These are phyloP conservation scores for Dendrobium officinale DNA, from an alignment of 106 monocot genomes.

Conservation along the genomic window DNA sequence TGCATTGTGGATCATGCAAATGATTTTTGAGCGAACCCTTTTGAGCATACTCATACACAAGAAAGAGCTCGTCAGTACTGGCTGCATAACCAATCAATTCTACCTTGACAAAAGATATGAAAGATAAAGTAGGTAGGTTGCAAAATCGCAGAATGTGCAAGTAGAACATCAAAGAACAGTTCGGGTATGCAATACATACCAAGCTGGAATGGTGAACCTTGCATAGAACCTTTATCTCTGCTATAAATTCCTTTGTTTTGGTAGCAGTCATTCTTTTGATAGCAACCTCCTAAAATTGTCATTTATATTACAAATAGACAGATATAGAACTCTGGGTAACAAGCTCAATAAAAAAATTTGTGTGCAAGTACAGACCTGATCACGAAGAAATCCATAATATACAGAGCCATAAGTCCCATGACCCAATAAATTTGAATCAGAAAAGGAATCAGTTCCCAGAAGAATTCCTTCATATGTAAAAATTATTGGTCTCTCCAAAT, in stretches of 20 bases:
- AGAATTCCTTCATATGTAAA: slow-evolving; percentile 80
- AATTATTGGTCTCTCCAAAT: slow-evolving; percentile 84
- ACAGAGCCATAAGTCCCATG: slow-evolving; percentile 96
- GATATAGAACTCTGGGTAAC: background rate
- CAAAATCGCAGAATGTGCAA: background rate
- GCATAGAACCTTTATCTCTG: slow-evolving; percentile 93
- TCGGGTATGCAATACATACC: slow-evolving; percentile 32
- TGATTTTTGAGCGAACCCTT: slow-evolving; percentile 89
- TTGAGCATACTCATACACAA: slow-evolving; percentile 96
- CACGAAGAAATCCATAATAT: slow-evolving; percentile 84
- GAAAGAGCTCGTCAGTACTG: slow-evolving; percentile 73
- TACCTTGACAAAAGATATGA: slow-evolving; percentile 86
- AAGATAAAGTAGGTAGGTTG: slow-evolving; percentile 12
- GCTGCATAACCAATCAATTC: slow-evolving; percentile 99
- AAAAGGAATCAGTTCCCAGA: slow-evolving; percentile 67
- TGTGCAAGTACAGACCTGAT: slow-evolving; percentile 55
- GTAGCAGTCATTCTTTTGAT: slow-evolving; percentile 95
- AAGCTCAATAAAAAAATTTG: background rate
- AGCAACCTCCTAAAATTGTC: slow-evolving; percentile 70
- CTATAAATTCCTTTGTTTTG: slow-evolving; percentile 93
- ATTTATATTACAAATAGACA: background rate
- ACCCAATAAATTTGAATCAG: slow-evolving; percentile 90
- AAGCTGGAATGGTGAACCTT: slow-evolving; percentile 97
- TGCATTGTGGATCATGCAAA: slow-evolving; percentile 90
- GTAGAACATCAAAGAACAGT: background rate